A percentile compares a stretch with the other conserved stretches of the same genome.
Evolutionary conservation across 139 green algal genomes (phyloP).

Genomic region (Picochlorum sp.): DNA sequence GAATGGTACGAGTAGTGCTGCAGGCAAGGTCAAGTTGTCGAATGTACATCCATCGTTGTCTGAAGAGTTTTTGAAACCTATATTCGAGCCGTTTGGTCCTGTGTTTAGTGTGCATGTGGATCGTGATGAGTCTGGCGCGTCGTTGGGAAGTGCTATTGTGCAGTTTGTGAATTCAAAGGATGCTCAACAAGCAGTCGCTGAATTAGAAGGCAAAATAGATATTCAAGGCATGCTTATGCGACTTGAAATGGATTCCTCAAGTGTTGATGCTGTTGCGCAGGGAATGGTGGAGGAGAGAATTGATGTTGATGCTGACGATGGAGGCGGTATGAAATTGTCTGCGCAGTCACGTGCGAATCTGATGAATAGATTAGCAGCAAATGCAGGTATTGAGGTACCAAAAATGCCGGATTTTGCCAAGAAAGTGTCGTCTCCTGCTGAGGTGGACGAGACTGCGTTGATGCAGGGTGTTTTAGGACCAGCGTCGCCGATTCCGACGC

Average conservation of each 20-base stretch:
- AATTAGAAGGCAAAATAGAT: conserved; percentile 1
- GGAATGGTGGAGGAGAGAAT: conserved; percentile 18
- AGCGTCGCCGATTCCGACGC: conserved; percentile 80
- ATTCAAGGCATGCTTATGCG: conserved; percentile 7
- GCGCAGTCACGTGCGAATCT: conserved; percentile 53
- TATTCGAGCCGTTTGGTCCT: conserved; percentile 81
- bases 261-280: conserved; percentile 1
- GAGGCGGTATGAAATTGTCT: conserved; percentile 66
- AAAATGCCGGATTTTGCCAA: conserved; percentile 9
- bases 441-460: conserved; percentile 6
- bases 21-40: conserved; percentile 34
- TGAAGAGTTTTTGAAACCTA: conserved; percentile 62
- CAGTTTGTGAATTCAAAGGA: conserved; percentile 7
- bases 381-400: conserved; percentile 31
- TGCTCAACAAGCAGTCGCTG: background rate
- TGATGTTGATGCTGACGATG: conserved; percentile 21
- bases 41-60: conserved; percentile 39
- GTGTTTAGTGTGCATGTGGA: conserved; percentile 62
- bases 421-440: background rate
- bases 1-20: conserved; percentile 6
- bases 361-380: conserved; percentile 76
- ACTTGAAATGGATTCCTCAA: background rate
- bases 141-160: conserved; percentile 40
- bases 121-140: conserved; percentile 41
- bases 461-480: conserved; percentile 81